Percentiles rank a stretch among this genome's conserved stretches.
phyloP scores from a whole-genome alignment of 1,284 basidiomycete species.

The Cystobasidium sp. region DNA sequence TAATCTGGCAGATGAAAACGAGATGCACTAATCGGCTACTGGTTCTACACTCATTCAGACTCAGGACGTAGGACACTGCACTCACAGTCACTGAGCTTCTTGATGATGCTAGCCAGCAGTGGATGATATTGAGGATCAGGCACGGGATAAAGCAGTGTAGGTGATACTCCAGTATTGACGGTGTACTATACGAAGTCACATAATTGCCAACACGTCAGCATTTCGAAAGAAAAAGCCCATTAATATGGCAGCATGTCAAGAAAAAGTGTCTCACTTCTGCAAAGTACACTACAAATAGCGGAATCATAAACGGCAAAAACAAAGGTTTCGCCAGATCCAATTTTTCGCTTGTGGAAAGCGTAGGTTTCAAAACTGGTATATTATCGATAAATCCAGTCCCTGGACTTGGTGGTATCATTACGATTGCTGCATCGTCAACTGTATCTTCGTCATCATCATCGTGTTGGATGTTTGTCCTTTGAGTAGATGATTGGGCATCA shows the following conservation, averaged over 20 bases:
- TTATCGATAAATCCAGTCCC: slow-evolving; percentile 5
- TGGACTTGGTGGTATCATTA: slow-evolving; percentile 1
- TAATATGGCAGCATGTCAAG: not conserved
- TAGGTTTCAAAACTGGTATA: slow-evolving; percentile 20
- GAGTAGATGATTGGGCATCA: slow-evolving; percentile 2
- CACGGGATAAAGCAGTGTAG: slow-evolving; percentile 87
- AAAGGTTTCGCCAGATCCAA: slow-evolving; percentile 52
- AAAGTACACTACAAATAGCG: slow-evolving; percentile 62
- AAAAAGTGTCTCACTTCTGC: slow-evolving; percentile 68
- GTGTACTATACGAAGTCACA: slow-evolving; percentile 42
- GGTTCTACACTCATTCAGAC: slow-evolving; percentile 60
- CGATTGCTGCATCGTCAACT: slow-evolving; percentile 52
- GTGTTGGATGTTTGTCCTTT: not conserved
- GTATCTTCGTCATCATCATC: slow-evolving; percentile 51
- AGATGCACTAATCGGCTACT: not conserved
- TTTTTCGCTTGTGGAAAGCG: slow-evolving; percentile 48
- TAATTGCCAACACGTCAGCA: not conserved
- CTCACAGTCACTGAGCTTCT: slow-evolving; percentile 75
- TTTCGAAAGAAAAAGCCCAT: not conserved
- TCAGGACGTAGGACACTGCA: slow-evolving; percentile 51
- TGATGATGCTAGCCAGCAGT: slow-evolving; percentile 75
- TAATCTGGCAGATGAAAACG: slow-evolving; percentile 4
- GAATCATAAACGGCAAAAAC: slow-evolving; percentile 52
- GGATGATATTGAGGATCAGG: slow-evolving; percentile 67
- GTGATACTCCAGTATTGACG: slow-evolving; percentile 73